phyloP scores from a whole-genome alignment of 2,329 filamentous ascomycete species.

The Colletotrichum sp. region DNA sequence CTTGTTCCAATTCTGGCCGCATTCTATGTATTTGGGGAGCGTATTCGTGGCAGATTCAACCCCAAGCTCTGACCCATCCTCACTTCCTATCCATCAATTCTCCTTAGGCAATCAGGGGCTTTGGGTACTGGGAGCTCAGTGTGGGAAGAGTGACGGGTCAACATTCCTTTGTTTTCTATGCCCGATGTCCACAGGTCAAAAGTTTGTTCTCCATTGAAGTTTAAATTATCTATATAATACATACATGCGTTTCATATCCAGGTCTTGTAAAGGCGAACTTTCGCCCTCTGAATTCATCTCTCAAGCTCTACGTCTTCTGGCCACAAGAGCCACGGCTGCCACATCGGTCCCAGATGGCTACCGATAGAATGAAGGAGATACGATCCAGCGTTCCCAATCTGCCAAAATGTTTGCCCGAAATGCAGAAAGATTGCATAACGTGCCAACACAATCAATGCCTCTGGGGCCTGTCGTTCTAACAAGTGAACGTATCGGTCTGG shows the following conservation, averaged over 20 bases:
- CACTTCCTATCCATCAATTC: not conserved
- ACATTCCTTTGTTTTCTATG: not conserved
- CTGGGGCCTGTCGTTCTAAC: not conserved
- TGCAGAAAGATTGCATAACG: not conserved
- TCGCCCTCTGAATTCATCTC: not conserved
- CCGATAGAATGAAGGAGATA: not conserved
- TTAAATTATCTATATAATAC: not conserved
- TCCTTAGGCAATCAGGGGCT: not conserved
- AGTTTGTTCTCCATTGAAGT: not conserved
- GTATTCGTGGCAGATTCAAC: not conserved
- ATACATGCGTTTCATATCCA: rapidly evolving
- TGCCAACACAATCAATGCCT: not conserved
- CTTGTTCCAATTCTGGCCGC: not conserved
- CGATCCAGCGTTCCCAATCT: not conserved
- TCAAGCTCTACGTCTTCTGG: not conserved
- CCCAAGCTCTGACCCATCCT: not conserved
- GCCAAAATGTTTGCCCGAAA: not conserved
- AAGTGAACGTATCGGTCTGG: not conserved
- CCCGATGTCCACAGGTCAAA: not conserved
- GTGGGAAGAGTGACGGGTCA: not conserved
- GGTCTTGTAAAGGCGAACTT: rapidly evolving
- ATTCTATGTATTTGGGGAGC: not conserved
- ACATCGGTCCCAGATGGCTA: not conserved
- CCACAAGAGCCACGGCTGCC: not conserved
- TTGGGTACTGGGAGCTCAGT: rapidly evolving